Evolutionary conservation across 495 filamentous ascomycete genomes (phyloP).

Genomic region (Talaromyces thailandensis): DNA sequence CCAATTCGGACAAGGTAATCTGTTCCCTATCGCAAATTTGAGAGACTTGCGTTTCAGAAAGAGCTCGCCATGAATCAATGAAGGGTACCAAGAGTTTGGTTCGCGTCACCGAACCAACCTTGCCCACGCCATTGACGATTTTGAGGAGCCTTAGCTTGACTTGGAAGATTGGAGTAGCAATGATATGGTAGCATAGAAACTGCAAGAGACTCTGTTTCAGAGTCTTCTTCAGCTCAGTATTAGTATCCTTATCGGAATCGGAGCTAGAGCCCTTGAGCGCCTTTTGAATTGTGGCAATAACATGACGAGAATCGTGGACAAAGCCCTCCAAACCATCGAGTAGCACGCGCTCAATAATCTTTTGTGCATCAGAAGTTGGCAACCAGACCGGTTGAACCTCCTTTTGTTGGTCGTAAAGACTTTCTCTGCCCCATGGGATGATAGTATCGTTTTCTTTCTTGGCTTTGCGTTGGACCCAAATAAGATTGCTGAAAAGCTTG

Average conservation of each 20-base stretch:
- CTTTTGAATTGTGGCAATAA: conserved; percentile 49
- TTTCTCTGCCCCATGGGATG: conserved; percentile 41
- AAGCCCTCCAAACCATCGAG: conserved; percentile 73
- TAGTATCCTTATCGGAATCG: conserved; percentile 16
- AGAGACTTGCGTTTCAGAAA: conserved; percentile 33
- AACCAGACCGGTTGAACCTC: conserved; percentile 49
- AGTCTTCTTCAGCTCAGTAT: conserved; percentile 54
- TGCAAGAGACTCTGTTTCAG: conserved; percentile 54
- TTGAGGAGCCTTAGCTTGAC: conserved; percentile 62
- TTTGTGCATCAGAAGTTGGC: conserved; percentile 41
- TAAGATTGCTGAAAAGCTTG: conserved; percentile 44
- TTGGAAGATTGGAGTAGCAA: conserved; percentile 52
- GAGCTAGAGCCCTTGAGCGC: conserved; percentile 39
- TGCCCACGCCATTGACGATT: conserved; percentile 62
- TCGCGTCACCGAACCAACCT: conserved; percentile 54
- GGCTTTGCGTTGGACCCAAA: conserved; percentile 35
- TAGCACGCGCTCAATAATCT: conserved; percentile 55
- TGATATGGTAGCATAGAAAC: conserved; percentile 68
- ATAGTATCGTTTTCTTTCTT: conserved; percentile 19
- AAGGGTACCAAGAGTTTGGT: conserved; percentile 62
- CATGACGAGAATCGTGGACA: conserved; percentile 59
- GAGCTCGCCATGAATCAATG: conserved; percentile 53
- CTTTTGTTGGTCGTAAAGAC: conserved; percentile 47
- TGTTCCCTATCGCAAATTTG: conserved; percentile 45
- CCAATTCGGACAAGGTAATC: conserved; percentile 47